These are phyloP conservation scores for Pichia terricola DNA, from an alignment of 1,139 yeast species.

Conservation along the genomic window DNA sequence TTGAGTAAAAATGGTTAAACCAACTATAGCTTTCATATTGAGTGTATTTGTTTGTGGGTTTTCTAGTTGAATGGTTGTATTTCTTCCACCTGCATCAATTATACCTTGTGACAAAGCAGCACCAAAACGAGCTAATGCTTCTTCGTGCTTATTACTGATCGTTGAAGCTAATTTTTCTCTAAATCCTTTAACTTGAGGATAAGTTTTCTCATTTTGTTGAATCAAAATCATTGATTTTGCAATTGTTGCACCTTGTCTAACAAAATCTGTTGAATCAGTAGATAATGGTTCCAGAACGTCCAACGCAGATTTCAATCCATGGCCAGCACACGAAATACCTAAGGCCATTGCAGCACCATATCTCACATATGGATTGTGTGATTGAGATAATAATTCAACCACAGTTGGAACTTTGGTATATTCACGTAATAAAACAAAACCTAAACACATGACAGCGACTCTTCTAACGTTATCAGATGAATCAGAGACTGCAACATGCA, in stretches of 20 bases:
- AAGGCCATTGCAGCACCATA: conserved; percentile 97
- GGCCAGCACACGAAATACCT: conserved; percentile 96
- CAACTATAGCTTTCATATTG: conserved; percentile 86
- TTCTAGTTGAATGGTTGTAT: conserved; percentile 88
- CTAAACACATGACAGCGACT: conserved; percentile 90
- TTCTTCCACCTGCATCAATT: conserved; percentile 97
- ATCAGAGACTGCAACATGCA: conserved; percentile 93
- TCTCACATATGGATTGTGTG: conserved; percentile 96
- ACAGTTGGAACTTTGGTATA: conserved; percentile 92
- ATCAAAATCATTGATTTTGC: conserved; percentile 88
- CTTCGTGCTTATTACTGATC: conserved; percentile 82
- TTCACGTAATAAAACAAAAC: conserved; percentile 84
- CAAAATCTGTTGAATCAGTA: conserved; percentile 93
- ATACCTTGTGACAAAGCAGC: conserved; percentile 97
- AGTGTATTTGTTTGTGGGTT: conserved; percentile 86
- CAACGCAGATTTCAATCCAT: conserved; percentile 79
- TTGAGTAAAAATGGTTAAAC: conserved; percentile 81
- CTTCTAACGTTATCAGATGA: conserved; percentile 96
- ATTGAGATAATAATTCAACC: conserved; percentile 85
- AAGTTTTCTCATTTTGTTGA: conserved; percentile 82
- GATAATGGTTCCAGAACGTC: conserved; percentile 89
- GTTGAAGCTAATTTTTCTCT: conserved; percentile 69
- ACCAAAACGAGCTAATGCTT: conserved; percentile 95
- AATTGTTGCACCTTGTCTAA: conserved; percentile 94
- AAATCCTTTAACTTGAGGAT: conserved; percentile 71